These are phyloP conservation scores for Zymoseptoria tritici DNA, from an alignment of 2,329 filamentous ascomycete species.

Conservation along the genomic window DNA sequence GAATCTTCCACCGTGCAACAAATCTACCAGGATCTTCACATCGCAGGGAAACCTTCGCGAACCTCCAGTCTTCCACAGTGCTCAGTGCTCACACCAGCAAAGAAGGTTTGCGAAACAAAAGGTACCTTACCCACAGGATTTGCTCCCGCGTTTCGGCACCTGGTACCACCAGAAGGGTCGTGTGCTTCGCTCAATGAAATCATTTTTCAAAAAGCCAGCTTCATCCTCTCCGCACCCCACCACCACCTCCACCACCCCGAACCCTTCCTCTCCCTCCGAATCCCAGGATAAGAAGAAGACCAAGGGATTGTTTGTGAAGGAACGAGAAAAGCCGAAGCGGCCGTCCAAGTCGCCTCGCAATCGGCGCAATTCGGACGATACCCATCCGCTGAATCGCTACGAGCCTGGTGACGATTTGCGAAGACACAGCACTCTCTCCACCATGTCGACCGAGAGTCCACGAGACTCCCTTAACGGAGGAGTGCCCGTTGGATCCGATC, in stretches of 20 bases:
- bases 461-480: conserved; percentile 17
- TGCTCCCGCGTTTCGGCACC: neutral
- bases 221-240: neutral
- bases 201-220: neutral
- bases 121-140: neutral
- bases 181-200: neutral
- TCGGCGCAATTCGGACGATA: conserved; percentile 44
- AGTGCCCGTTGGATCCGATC: conserved; percentile 14
- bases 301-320: conserved; percentile 18
- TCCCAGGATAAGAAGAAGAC: conserved; percentile 17
- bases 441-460: conserved; percentile 13
- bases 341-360: conserved; percentile 17
- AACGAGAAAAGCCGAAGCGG: conserved; percentile 20
- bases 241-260: neutral
- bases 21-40: neutral
- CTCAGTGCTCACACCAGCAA: neutral
- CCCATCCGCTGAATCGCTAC: conserved; percentile 77
- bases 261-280: neutral
- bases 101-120: neutral
- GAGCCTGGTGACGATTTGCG: conserved; percentile 82
- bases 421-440: conserved; percentile 56
- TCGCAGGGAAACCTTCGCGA: neutral
- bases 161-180: neutral
- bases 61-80: neutral
- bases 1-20: neutral